A percentile compares a stretch with the other conserved stretches of the same genome.
These are phyloP conservation scores for Penicillium sp. DNA, from an alignment of 2,329 filamentous ascomycete genomes.

Conservation along the genomic window DNA sequence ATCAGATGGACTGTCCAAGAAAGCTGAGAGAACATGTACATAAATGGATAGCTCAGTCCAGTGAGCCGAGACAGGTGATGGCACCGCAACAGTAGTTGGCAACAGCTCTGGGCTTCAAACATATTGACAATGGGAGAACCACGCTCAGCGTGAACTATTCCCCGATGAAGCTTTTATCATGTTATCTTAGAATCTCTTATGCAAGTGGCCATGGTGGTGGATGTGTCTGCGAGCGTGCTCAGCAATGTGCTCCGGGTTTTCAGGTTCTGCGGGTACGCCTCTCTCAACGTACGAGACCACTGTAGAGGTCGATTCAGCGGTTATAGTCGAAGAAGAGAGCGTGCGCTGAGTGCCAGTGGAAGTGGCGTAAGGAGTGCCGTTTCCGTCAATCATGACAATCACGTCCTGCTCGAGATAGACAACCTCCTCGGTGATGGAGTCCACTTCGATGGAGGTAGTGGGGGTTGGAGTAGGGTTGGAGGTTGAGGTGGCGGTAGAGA, in stretches of 20 bases:
- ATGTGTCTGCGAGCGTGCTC: slow-evolving; percentile 22
- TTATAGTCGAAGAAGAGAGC: slow-evolving; percentile 25
- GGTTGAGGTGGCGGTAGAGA: slow-evolving; percentile 14
- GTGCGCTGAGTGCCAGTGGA: slow-evolving; percentile 23
- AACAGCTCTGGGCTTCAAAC: background rate
- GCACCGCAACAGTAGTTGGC: slow-evolving; percentile 2
- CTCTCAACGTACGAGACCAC: slow-evolving; percentile 22
- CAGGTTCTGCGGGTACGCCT: slow-evolving; percentile 18
- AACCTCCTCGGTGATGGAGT: slow-evolving; percentile 26
- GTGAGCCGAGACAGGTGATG: slow-evolving; percentile 2
- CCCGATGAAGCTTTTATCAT: background rate
- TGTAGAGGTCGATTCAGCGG: slow-evolving; percentile 24
- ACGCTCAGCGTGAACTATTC: slow-evolving; percentile 11
- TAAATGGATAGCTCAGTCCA: slow-evolving; percentile 14
- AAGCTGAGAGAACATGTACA: slow-evolving; percentile 16
- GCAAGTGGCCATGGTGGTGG: slow-evolving; percentile 26
- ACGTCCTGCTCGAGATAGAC: slow-evolving; percentile 33
- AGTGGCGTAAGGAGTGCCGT: slow-evolving; percentile 27
- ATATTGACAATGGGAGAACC: background rate
- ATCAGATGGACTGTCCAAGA: slow-evolving; percentile 5
- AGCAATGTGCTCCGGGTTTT: slow-evolving; percentile 18
- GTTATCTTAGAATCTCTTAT: slow-evolving; percentile 11
- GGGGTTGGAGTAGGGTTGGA: slow-evolving; percentile 26
- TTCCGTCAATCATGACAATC: slow-evolving; percentile 26
- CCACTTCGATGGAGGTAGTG: slow-evolving; percentile 24